These are phyloP conservation scores for Eucalyptus decipiens DNA, from an alignment of 345 rosid genomes.

Conservation along the genomic window DNA sequence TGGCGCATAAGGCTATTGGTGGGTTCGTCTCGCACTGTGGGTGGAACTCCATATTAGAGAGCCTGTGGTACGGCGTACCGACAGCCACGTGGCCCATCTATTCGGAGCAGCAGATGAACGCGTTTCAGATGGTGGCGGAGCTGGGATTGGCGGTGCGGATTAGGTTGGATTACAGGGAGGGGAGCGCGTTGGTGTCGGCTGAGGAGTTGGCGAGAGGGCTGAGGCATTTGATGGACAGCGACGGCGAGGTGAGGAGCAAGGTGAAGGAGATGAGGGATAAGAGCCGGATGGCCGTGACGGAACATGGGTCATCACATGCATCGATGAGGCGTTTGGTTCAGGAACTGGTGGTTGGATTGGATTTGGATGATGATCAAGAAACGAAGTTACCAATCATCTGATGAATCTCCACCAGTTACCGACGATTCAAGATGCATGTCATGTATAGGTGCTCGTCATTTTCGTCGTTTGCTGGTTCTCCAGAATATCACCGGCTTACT, in stretches of 20 bases:
- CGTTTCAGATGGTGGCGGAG: slow-evolving; percentile 1
- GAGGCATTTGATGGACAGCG: neutral
- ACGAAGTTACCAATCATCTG: neutral
- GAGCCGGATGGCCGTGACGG: neutral
- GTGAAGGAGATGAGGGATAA: neutral
- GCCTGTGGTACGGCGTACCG: slow-evolving; percentile 1
- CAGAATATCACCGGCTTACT: neutral
- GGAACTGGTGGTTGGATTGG: neutral
- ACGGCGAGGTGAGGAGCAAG: neutral
- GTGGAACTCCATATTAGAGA: slow-evolving; percentile 9
- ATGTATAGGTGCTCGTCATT: neutral
- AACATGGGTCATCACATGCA: neutral
- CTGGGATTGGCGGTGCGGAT: slow-evolving; percentile 1
- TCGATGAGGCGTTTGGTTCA: neutral
- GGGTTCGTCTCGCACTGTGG: slow-evolving; percentile 11
- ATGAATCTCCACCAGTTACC: neutral
- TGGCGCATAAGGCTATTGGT: neutral
- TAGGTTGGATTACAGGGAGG: neutral
- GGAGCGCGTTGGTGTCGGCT: neutral
- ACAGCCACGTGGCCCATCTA: slow-evolving; percentile 4
- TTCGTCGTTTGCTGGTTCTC: neutral
- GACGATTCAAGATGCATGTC: neutral
- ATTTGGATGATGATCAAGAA: neutral
- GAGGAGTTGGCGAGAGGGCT: neutral
- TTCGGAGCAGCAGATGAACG: slow-evolving; percentile 13